Conservation (phyloP, 257 asterid genomes). For the Gynochthodes officinalis region DNA sequence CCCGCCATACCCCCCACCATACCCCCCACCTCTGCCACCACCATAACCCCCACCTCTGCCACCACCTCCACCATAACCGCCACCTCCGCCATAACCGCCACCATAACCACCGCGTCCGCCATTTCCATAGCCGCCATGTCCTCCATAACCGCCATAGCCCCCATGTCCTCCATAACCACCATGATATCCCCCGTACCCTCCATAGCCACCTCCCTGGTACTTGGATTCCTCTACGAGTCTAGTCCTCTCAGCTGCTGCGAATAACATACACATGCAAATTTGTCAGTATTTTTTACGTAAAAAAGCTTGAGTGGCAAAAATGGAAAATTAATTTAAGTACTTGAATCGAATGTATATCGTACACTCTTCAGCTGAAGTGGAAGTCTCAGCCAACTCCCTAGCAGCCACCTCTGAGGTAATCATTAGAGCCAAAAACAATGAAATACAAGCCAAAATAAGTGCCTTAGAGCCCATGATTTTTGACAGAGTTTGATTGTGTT, state of each 20-base stretch:
- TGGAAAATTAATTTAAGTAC: too few species aligned
- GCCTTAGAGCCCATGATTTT: neutral
- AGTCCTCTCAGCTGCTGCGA: conserved; percentile 9
- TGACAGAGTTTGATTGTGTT: neutral
- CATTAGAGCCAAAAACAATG: too few species aligned
- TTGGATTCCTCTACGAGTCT: neutral
- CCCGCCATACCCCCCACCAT: neutral
- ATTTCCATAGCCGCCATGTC: neutral
- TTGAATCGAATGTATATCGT: too few species aligned
- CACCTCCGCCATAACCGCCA: too few species aligned
- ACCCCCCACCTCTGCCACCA: neutral
- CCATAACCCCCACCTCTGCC: neutral
- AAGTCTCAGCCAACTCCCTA: too few species aligned
- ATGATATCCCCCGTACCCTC: neutral
- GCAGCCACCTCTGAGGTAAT: too few species aligned
- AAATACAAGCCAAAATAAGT: too few species aligned
- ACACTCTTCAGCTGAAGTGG: too few species aligned
- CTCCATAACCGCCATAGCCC: neutral
- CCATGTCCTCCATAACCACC: too few species aligned
- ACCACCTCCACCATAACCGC: too few species aligned
- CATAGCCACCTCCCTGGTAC: neutral
- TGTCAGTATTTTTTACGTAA: neutral
- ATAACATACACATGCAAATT: neutral
- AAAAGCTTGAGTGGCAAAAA: too few species aligned
- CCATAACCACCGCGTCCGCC: too few species aligned